Base-by-base conservation (phyloP, 495 filamentous ascomycete genomes). In the Lindgomyces ingoldianus region DNA sequence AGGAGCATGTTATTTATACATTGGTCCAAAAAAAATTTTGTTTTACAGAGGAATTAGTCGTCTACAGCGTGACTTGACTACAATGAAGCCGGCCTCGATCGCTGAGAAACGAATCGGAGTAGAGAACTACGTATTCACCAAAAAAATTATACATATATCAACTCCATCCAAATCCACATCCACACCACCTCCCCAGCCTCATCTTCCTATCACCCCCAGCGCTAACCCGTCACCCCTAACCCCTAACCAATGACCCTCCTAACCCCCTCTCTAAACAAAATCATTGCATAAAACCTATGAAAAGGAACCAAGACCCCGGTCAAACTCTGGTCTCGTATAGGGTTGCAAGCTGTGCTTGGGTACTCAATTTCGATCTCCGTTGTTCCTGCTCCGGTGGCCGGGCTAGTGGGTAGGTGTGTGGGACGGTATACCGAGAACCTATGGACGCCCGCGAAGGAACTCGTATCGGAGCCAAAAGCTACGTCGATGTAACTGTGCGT, bases 401-500 rank as follows among this genome's bases (percentile, higher is more conserved):
- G n/a, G n/a, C n/a, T n/a, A n/a, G n/a, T n/a, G n/a, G n/a, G n/a
- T n/a, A n/a, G n/a, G n/a, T n/a, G n/a, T n/a, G n/a, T n/a, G n/a
- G 44, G 26, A 18, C 58, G 22, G 19, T 4, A 52, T 14, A 61
- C 26, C 0, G 47, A 52, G 33, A 61, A 61, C 1, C 58, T 26
- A 21, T 61, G 47, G 2, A 61, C 30, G 48, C 58, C 58, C 1
- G 48, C 46, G 12, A 61, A 41, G 16, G 21, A 22, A 14, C 19
- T 22, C 10, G 19, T 29, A 11, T 49, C 42, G 10, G 29, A 30
- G 3, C 48, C 47, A 26, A 42, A 61, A 3, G 33, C 58, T 10
- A 61, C 8, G 44, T 61, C 58, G 44, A 61, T 53, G 29, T 61
- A 61, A 19, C 58, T 61, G 22, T 41, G 30, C 24, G 29, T 52